Conservation (phyloP, 805 yeast species). For the Saccharomycopsis microspora region DNA sequence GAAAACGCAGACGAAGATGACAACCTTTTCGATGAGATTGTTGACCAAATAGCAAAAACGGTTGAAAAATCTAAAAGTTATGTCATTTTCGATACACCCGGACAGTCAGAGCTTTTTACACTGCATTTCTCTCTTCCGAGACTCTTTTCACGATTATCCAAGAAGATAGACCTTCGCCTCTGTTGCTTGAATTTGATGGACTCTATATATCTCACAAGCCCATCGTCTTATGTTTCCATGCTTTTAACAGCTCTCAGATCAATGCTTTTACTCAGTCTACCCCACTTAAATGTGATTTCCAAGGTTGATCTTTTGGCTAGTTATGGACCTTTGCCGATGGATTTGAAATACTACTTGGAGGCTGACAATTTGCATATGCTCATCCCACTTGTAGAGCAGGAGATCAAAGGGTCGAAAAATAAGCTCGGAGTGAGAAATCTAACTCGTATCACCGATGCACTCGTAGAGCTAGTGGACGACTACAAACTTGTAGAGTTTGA, state of each 20-base stretch:
- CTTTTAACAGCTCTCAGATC: conserved; percentile 72
- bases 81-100: conserved; percentile 82
- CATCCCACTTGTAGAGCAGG: conserved; percentile 58
- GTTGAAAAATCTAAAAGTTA: conserved; percentile 50
- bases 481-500: conserved; percentile 81
- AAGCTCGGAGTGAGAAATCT: conserved; percentile 20
- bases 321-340: conserved; percentile 76
- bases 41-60: conserved; percentile 43
- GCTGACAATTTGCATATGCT: conserved; percentile 73
- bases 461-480: conserved; percentile 78
- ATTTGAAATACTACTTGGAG: conserved; percentile 79
- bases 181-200: conserved; percentile 85
- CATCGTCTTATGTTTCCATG: conserved; percentile 81
- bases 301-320: conserved; percentile 74
- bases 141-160: conserved; percentile 56
- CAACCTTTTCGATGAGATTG: conserved; percentile 48
- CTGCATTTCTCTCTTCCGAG: conserved; percentile 65
- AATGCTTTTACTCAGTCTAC: conserved; percentile 86
- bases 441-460: conserved; percentile 57
- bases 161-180: conserved; percentile 54
- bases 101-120: conserved; percentile 92
- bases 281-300: conserved; percentile 86
- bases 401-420: conserved; percentile 25
- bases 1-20: conserved; percentile 18
- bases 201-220: conserved; percentile 68